Evolutionary conservation across 768 basidiomycete genomes (phyloP).

Genomic region (Russula compacta): DNA sequence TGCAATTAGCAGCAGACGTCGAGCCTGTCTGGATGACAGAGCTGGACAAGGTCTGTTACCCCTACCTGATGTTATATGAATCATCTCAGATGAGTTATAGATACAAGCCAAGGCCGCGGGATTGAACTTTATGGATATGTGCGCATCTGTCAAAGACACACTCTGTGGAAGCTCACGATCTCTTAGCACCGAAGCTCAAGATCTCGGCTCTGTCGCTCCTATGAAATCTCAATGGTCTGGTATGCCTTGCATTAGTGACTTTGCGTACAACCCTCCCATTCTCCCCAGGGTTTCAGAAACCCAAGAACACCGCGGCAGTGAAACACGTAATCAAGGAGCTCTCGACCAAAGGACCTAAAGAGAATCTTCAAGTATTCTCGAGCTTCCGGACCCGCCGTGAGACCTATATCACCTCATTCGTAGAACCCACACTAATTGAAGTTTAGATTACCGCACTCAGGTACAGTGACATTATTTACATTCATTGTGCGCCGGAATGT

Average conservation of each 20-base stretch:
- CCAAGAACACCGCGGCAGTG: slow-evolving; percentile 52
- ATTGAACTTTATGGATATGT: slow-evolving; percentile 84
- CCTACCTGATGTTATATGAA: neutral
- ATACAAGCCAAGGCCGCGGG: slow-evolving; percentile 71
- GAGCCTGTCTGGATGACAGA: slow-evolving; percentile 78
- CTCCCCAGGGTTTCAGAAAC: slow-evolving; percentile 45
- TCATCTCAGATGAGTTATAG: slow-evolving; percentile 29
- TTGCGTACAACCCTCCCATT: slow-evolving; percentile 22
- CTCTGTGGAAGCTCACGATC: slow-evolving; percentile 8
- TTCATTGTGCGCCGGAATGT: slow-evolving; percentile 7
- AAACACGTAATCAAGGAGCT: slow-evolving; percentile 55
- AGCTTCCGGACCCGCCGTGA: slow-evolving; percentile 68
- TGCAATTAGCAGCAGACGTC: slow-evolving; percentile 57
- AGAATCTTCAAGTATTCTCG: slow-evolving; percentile 56
- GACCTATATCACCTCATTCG: slow-evolving; percentile 22
- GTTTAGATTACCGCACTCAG: slow-evolving; percentile 63
- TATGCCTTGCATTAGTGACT: neutral
- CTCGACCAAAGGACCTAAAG: slow-evolving; percentile 53
- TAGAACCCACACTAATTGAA: slow-evolving; percentile 22
- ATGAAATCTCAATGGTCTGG: neutral
- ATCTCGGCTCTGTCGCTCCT: slow-evolving; percentile 6
- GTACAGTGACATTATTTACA: slow-evolving; percentile 30
- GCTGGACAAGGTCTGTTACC: slow-evolving; percentile 61
- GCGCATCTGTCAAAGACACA: slow-evolving; percentile 21
- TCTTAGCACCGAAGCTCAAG: slow-evolving; percentile 16